phyloP scores from a whole-genome alignment of 2,329 filamentous ascomycete genomes.

The Colletotrichum lupini region DNA sequence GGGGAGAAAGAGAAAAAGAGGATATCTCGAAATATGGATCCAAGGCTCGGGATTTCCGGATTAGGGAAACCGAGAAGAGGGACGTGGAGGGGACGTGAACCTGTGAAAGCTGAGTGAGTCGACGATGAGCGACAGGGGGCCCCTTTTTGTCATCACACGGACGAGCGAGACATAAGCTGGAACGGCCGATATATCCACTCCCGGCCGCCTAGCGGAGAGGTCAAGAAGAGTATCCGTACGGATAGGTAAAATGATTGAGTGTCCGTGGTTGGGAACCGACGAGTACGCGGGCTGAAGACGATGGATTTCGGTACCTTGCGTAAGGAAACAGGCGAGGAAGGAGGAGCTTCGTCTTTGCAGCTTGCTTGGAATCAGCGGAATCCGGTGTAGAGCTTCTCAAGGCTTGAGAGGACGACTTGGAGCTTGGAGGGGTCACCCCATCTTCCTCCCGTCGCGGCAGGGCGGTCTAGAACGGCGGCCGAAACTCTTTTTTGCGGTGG shows the following conservation, averaged over 20 bases:
- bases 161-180: slow-evolving; percentile 29
- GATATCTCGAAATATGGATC: slow-evolving; percentile 9
- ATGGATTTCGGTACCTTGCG: background rate
- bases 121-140: slow-evolving; percentile 1
- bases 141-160: slow-evolving; percentile 22
- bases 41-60: slow-evolving; percentile 17
- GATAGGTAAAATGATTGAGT: background rate
- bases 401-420: background rate
- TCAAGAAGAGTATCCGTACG: background rate
- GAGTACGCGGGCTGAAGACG: slow-evolving; percentile 14
- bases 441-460: slow-evolving; percentile 2
- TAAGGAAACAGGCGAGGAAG: background rate
- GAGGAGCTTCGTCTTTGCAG: background rate
- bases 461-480: slow-evolving; percentile 11
- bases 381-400: background rate
- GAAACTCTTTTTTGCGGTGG: background rate
- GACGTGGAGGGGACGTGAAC: background rate
- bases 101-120: background rate
- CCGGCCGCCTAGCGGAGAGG: background rate
- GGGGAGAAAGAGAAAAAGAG: background rate
- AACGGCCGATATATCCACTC: slow-evolving; percentile 31
- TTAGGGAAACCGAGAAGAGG: slow-evolving; percentile 16
- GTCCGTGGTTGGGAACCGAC: background rate
- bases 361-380: background rate
- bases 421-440: slow-evolving; percentile 1